Base-by-base conservation (phyloP, 2,329 filamentous ascomycete species). In the Byssothecium circinans region DNA sequence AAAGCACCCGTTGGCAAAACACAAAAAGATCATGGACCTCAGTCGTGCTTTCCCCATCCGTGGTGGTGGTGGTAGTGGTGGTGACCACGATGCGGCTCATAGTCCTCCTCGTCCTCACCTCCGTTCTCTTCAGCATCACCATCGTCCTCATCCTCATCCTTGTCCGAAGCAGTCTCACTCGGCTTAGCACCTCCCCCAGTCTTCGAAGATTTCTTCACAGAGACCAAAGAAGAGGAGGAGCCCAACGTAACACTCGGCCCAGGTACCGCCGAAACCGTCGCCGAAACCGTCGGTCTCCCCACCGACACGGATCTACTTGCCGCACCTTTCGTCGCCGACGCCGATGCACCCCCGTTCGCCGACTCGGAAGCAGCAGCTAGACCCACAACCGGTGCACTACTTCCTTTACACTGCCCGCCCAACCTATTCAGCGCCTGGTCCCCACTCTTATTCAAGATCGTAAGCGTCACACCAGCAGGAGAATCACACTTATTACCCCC, bases 401-500 rank as follows among this genome's bases (percentile, higher is more conserved):
- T 33, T 3, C 23, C 18, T 2, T 14, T 20, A 38, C 52, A 54
- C 2, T 46, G 49, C 12, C 57, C 56, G 11, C 57, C 57, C 11
- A 57, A 43, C 8, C 43, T 43, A 18, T 55, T 49, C 41, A 61
- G 33, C 2, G 19, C 38, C 44, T 58, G 57, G 19, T 61, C 56
- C 36, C 52, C 48, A 2, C 45, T 30, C 45, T 61, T 61, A 39
- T 57, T 53, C 30, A 61, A 30, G 1, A 49, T 58, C 0, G 56
- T 57, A 4, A 61, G 43, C 27, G 55, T 56, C n/a, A 57, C 56
- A 4, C 56, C 56, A 8, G 41, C 47, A 1, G 56, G 53, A 12
- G 35, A 43, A 12, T 40, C 41, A 45, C 58, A 59, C 4, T 37
- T 14, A 18, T 56, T 33, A 1, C 78, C 73, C 4, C 82, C 82